A percentile compares a stretch with the other conserved stretches of the same genome.
Evolutionary conservation across 352 stramenopile genomes (phyloP).

Genomic region (Phytophthora pluvialis): DNA sequence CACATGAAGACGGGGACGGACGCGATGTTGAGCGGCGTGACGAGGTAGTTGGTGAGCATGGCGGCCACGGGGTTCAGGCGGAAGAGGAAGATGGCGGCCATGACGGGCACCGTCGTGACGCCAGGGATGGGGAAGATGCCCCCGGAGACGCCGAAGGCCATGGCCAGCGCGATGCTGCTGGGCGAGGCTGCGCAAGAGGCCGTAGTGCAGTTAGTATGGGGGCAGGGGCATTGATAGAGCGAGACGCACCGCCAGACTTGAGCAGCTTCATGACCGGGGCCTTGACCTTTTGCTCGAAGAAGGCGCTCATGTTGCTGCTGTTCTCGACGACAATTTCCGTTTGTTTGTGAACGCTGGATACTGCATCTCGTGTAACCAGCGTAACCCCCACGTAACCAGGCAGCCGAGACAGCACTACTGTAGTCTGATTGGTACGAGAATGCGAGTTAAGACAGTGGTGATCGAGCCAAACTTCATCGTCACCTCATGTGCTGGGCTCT

Average conservation of each 20-base stretch:
- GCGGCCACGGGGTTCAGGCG: slow-evolving; percentile 80
- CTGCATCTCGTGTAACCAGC: neutral
- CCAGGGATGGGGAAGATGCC: slow-evolving; percentile 84
- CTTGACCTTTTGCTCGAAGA: slow-evolving; percentile 82
- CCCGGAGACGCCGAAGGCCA: slow-evolving; percentile 80
- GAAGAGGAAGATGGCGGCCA: slow-evolving; percentile 81
- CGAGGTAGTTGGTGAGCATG: slow-evolving; percentile 87
- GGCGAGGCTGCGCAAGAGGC: slow-evolving; percentile 59
- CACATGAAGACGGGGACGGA: slow-evolving; percentile 83
- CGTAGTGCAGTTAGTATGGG: slow-evolving; percentile 1
- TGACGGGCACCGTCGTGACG: slow-evolving; percentile 74
- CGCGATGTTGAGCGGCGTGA: slow-evolving; percentile 81
- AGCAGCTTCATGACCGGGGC: slow-evolving; percentile 70
- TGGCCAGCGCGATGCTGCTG: slow-evolving; percentile 74
- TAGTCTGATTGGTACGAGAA: no score
- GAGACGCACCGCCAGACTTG: slow-evolving; percentile 64
- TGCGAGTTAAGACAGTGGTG: no score
- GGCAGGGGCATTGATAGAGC: neutral
- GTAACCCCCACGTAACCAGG: neutral
- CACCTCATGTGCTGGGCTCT: no score
- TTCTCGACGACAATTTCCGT: neutral
- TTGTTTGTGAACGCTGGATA: slow-evolving; percentile 15
- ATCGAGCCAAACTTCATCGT: no score
- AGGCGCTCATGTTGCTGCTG: slow-evolving; percentile 31
- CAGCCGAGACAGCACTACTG: no score